Conservation (phyloP, 2,329 filamentous ascomycete species). For the Allantophomopsis lycopodina region DNA sequence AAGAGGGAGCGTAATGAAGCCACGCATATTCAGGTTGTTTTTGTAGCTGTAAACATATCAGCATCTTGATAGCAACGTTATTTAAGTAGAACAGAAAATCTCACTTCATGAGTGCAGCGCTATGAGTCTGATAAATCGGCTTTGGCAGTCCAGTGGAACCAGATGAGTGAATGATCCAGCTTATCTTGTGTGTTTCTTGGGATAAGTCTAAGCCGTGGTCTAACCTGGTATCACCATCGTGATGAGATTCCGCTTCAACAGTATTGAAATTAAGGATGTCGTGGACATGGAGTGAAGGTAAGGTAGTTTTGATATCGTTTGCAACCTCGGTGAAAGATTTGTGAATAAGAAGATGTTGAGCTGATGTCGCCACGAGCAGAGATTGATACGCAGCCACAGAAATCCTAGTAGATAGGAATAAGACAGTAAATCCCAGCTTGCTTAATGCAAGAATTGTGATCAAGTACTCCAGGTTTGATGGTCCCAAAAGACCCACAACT, state of each 20-base stretch:
- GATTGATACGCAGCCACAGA: conserved; percentile 33
- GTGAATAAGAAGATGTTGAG: conserved; percentile 6
- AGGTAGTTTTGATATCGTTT: conserved; percentile 2
- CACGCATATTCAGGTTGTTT: neutral
- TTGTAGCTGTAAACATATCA: neutral
- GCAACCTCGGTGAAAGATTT: conserved; percentile 4
- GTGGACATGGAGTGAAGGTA: neutral
- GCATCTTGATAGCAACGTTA: neutral
- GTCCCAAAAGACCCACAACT: conserved; percentile 9
- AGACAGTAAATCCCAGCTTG: conserved; percentile 34
- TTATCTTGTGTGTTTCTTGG: conserved; percentile 8
- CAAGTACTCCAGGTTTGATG: conserved; percentile 31
- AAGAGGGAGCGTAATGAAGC: conserved; percentile 40
- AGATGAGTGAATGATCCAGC: conserved; percentile 16
- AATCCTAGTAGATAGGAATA: conserved; percentile 39
- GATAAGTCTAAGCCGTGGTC: conserved; percentile 14
- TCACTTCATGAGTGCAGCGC: conserved; percentile 11
- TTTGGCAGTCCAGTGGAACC: conserved; percentile 49
- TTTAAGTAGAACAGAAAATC: neutral
- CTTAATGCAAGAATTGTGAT: conserved; percentile 36
- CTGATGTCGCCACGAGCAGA: conserved; percentile 27
- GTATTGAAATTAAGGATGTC: neutral
- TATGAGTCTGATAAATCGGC: conserved; percentile 39
- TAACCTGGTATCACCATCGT: conserved; percentile 5
- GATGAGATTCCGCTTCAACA: neutral